phyloP scores from a whole-genome alignment of 2,329 filamentous ascomycete species.

The Microsporum canis region DNA sequence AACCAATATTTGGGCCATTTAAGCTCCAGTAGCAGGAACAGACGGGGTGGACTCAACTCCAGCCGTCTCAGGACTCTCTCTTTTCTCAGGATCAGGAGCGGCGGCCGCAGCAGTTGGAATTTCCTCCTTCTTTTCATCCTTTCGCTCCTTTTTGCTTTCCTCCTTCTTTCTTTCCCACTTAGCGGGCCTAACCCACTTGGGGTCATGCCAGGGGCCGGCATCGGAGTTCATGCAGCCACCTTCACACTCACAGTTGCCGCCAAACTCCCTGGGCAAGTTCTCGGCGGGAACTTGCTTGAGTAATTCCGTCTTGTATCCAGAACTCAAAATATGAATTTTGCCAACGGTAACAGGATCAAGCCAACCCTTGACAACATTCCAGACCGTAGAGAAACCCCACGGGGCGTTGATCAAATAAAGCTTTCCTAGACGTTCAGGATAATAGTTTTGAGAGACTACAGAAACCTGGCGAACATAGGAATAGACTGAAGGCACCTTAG shows the following conservation, averaged over 20 bases:
- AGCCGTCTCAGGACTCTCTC: background rate
- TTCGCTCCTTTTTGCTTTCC: background rate
- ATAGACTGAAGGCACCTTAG: background rate
- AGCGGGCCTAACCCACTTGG: slow-evolving; percentile 27
- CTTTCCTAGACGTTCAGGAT: background rate
- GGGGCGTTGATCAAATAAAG: background rate
- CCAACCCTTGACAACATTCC: background rate
- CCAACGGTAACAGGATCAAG: background rate
- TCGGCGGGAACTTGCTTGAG: background rate
- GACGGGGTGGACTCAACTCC: background rate
- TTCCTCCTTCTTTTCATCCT: background rate
- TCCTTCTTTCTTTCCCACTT: slow-evolving; percentile 31
- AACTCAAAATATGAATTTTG: background rate
- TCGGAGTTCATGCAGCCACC: background rate
- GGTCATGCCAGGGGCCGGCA: slow-evolving; percentile 15
- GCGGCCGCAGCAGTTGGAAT: background rate
- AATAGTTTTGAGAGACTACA: background rate
- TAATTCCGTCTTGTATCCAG: background rate
- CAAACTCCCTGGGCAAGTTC: background rate
- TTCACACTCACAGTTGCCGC: background rate
- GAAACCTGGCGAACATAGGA: background rate
- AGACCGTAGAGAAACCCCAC: background rate
- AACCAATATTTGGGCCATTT: background rate
- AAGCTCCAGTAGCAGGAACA: background rate
- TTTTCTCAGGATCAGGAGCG: background rate